These are phyloP conservation scores for Anthostomella pinea DNA, from an alignment of 2,329 filamentous ascomycete genomes.

Conservation along the genomic window DNA sequence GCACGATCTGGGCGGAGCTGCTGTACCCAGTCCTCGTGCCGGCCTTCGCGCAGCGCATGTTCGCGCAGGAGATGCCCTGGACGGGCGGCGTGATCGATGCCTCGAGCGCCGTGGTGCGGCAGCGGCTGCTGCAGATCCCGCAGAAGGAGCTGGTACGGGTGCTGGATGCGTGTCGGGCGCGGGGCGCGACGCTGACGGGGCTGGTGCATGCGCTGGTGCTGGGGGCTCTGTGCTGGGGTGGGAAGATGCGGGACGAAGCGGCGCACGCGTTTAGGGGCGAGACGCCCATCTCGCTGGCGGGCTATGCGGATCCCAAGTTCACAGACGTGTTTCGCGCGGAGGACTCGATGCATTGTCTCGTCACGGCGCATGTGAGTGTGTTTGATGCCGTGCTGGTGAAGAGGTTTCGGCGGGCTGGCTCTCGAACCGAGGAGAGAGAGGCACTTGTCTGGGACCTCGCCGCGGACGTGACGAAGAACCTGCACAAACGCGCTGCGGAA, in stretches of 20 bases:
- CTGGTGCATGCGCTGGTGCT: constrained; percentile 47
- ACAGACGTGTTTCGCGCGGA: constrained; percentile 24
- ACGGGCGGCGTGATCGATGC: constrained; percentile 35
- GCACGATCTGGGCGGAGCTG: constrained; percentile 14
- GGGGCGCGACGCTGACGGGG: constrained; percentile 45
- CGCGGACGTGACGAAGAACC: constrained; percentile 31
- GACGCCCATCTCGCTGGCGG: constrained; percentile 46
- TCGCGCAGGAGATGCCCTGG: constrained; percentile 33
- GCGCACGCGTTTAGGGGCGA: constrained; percentile 35
- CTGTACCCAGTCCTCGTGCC: constrained; percentile 40
- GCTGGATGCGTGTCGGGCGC: constrained; percentile 38
- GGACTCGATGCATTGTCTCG: constrained; percentile 37
- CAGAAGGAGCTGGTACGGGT: constrained; percentile 29
- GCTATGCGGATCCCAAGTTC: constrained; percentile 28
- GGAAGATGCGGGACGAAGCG: constrained; percentile 30
- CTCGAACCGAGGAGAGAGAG: too few relatives aligned
- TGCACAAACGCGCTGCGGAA: constrained; percentile 31
- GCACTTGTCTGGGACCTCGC: constrained; percentile 48
- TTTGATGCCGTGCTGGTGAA: constrained; percentile 26
- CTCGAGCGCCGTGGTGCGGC: constrained; percentile 34
- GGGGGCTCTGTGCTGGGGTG: constrained; percentile 38
- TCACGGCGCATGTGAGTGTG: constrained; percentile 35
- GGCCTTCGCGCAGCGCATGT: constrained; percentile 30
- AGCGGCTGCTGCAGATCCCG: constrained; percentile 37
- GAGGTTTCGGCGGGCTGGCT: constrained; percentile 29